These are phyloP conservation scores for Podospora bellae-mahoneyi DNA, from an alignment of 495 filamentous ascomycete genomes.

Conservation along the genomic window DNA sequence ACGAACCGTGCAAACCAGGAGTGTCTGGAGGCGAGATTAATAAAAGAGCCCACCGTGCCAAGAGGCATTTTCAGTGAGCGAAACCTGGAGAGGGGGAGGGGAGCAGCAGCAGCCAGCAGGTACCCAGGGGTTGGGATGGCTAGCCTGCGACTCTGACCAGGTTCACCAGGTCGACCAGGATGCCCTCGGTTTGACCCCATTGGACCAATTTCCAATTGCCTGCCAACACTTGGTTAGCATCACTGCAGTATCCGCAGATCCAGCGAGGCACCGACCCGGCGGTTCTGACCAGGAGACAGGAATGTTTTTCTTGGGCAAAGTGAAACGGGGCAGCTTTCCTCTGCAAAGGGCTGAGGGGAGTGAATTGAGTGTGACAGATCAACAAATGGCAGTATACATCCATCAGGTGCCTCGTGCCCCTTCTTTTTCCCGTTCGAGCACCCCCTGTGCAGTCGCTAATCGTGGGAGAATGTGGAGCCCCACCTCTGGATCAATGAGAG, in stretches of 20 bases:
- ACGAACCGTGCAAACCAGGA: conserved; percentile 16
- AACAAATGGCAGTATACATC: background rate
- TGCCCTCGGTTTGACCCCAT: background rate
- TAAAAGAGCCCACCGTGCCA: conserved; percentile 21
- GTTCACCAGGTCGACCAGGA: conserved; percentile 1
- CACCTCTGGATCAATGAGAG: background rate
- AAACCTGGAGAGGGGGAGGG: background rate
- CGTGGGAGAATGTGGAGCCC: background rate
- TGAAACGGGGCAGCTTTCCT: background rate
- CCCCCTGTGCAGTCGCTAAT: conserved; percentile 6
- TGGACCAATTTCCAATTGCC: background rate
- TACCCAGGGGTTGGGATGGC: background rate
- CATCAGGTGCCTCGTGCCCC: conserved; percentile 1
- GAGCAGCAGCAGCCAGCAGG: background rate
- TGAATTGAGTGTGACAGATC: background rate
- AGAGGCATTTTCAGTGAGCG: conserved; percentile 15
- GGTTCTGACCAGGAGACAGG: background rate
- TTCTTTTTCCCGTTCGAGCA: background rate
- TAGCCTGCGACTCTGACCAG: background rate
- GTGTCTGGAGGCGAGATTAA: conserved; percentile 33
- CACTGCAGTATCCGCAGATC: background rate
- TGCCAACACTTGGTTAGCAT: background rate
- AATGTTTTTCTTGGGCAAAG: background rate
- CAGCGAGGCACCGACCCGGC: background rate
- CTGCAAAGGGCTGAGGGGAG: background rate